phyloP scores from a whole-genome alignment of 2,329 filamentous ascomycete genomes.

The Phoma herbarum region DNA sequence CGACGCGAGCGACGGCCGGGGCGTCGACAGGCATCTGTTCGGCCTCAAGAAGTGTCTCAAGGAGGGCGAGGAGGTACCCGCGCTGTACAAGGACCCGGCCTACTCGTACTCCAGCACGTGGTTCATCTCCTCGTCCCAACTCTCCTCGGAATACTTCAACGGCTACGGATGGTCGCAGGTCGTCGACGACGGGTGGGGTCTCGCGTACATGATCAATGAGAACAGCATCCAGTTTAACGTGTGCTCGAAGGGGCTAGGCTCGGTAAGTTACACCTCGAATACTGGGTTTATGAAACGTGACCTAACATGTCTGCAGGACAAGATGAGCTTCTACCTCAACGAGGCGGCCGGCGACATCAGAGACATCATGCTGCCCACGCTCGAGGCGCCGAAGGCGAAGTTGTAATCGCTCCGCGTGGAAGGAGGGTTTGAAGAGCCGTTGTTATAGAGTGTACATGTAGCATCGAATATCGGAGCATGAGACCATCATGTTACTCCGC shows the following conservation, averaged over 20 bases:
- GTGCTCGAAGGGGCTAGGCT: slow-evolving; percentile 90
- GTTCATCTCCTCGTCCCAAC: slow-evolving; percentile 88
- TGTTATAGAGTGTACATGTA: neutral
- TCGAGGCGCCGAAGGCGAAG: slow-evolving; percentile 86
- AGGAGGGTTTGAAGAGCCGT: neutral
- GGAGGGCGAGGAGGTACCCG: slow-evolving; percentile 80
- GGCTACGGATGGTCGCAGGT: slow-evolving; percentile 99
- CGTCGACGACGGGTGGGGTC: slow-evolving; percentile 92
- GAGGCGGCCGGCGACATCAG: slow-evolving; percentile 92
- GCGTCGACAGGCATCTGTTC: slow-evolving; percentile 96
- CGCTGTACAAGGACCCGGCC: slow-evolving; percentile 86
- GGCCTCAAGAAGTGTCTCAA: slow-evolving; percentile 90
- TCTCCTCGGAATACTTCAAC: slow-evolving; percentile 97
- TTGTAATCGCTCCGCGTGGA: slow-evolving; percentile 63
- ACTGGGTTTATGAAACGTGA: neutral
- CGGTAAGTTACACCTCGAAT: slow-evolving; percentile 56
- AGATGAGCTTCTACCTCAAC: slow-evolving; percentile 95
- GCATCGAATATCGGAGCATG: neutral
- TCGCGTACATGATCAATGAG: slow-evolving; percentile 99
- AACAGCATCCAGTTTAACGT: slow-evolving; percentile 99
- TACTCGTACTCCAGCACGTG: slow-evolving; percentile 85
- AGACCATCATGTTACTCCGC: neutral
- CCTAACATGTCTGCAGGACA: slow-evolving; percentile 58
- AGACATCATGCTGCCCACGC: slow-evolving; percentile 81
- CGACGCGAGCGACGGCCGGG: slow-evolving; percentile 88